These are phyloP conservation scores for Leccinum variicolor DNA, from an alignment of 768 basidiomycete species.

Conservation along the genomic window DNA sequence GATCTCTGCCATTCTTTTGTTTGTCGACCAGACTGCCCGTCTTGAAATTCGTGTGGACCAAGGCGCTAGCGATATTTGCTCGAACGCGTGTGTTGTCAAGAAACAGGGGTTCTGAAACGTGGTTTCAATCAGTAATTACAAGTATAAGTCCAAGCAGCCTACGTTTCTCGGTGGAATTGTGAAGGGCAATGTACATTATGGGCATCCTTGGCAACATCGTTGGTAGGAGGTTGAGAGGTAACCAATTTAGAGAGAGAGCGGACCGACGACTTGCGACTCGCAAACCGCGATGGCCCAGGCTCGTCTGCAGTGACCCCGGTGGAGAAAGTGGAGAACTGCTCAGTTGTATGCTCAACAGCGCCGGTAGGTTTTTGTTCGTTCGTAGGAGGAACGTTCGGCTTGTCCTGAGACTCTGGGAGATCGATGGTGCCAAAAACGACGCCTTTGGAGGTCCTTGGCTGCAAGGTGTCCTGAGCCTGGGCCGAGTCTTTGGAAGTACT, in stretches of 20 bases:
- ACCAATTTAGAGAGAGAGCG: slow-evolving; percentile 14
- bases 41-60: slow-evolving; percentile 5
- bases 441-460: slow-evolving; percentile 17
- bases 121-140: background rate
- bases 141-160: background rate
- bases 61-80: slow-evolving; percentile 16
- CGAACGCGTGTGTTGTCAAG: slow-evolving; percentile 6
- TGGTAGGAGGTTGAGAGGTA: background rate
- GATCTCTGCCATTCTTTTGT: background rate
- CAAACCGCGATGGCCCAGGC: slow-evolving; percentile 23
- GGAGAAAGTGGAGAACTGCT: slow-evolving; percentile 38
- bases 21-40: background rate
- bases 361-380: slow-evolving; percentile 11
- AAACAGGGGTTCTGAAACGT: slow-evolving; percentile 6
- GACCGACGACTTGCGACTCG: slow-evolving; percentile 25
- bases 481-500: slow-evolving; percentile 1
- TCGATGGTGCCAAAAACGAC: slow-evolving; percentile 56
- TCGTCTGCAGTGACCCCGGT: slow-evolving; percentile 45
- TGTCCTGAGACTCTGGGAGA: slow-evolving; percentile 20
- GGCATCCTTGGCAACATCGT: slow-evolving; percentile 1
- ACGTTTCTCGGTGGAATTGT: slow-evolving; percentile 5
- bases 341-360: slow-evolving; percentile 17
- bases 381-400: background rate
- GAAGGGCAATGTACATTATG: slow-evolving; percentile 4
- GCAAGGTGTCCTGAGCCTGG: slow-evolving; percentile 6